Evolutionary conservation across 441 rosid genomes (phyloP).

Genomic region (Manihot esculenta): DNA sequence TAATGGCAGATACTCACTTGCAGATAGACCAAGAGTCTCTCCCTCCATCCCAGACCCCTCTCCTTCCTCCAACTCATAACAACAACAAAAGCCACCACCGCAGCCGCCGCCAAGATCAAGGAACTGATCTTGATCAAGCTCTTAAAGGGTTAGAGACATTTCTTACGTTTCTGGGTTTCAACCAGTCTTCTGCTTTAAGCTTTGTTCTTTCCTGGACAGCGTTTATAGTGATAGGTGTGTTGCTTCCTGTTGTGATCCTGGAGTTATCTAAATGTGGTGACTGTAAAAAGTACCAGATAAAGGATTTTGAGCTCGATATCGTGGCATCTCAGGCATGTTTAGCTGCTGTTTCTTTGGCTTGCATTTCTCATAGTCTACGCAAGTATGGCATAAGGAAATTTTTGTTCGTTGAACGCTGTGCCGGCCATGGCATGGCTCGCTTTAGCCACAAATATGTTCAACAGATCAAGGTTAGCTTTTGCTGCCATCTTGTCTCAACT

Average conservation of each 20-base stretch:
- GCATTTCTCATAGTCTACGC: slow-evolving; percentile 72
- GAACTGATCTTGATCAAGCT: slow-evolving; percentile 38
- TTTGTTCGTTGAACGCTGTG: slow-evolving; percentile 71
- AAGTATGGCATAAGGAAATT: slow-evolving; percentile 75
- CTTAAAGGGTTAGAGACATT: slow-evolving; percentile 43
- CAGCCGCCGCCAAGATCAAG: slow-evolving; percentile 6
- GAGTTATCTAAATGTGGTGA: slow-evolving; percentile 54
- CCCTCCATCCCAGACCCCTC: slow-evolving; percentile 18
- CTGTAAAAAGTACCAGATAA: slow-evolving; percentile 55
- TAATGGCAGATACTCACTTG: slow-evolving; percentile 18
- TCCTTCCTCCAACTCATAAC: slow-evolving; percentile 14
- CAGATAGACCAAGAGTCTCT: slow-evolving; percentile 29
- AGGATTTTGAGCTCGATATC: slow-evolving; percentile 60
- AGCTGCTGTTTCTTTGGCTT: slow-evolving; percentile 70
- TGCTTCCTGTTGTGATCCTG: slow-evolving; percentile 52
- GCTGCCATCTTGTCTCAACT: not conserved
- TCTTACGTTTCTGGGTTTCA: slow-evolving; percentile 64
- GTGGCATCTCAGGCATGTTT: slow-evolving; percentile 59
- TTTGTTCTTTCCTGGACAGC: slow-evolving; percentile 55
- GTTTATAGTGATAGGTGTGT: slow-evolving; percentile 50
- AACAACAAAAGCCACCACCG: not conserved
- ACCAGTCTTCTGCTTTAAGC: slow-evolving; percentile 45
- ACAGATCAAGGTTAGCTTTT: slow-evolving; percentile 51
- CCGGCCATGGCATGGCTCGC: slow-evolving; percentile 48
- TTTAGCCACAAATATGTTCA: slow-evolving; percentile 49